A percentile compares a stretch with the other conserved stretches of the same genome.
These are phyloP conservation scores for Pseudozyma flocculosa DNA, from an alignment of 1,284 basidiomycete species.

Conservation along the genomic window DNA sequence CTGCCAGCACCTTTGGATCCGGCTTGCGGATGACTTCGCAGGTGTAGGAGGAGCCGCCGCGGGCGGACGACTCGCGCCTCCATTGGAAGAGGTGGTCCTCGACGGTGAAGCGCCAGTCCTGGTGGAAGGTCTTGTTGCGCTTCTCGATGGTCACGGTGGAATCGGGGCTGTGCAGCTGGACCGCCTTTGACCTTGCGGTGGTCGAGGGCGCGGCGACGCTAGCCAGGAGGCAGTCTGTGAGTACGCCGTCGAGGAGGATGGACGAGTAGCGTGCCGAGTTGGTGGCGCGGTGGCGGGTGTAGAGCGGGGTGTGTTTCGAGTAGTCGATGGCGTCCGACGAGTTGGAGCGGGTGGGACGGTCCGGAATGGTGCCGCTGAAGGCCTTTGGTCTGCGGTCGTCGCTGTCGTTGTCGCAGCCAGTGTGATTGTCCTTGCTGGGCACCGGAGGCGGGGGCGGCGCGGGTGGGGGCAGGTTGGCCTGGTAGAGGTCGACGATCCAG, in stretches of 20 bases:
- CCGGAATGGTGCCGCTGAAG: slow-evolving; percentile 26
- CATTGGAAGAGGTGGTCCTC: slow-evolving; percentile 63
- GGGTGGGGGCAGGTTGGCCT: slow-evolving; percentile 2
- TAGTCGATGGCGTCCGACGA: slow-evolving; percentile 20
- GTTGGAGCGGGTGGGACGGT: slow-evolving; percentile 13
- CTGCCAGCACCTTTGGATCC: slow-evolving; percentile 78
- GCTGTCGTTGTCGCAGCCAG: no score
- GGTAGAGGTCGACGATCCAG: slow-evolving; percentile 34
- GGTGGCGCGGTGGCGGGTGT: slow-evolving; percentile 33
- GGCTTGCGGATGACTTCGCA: slow-evolving; percentile 74
- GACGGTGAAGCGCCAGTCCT: slow-evolving; percentile 73
- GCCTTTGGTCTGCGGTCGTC: slow-evolving; percentile 4
- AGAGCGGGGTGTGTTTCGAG: slow-evolving; percentile 20
- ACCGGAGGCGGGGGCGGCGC: slow-evolving; percentile 8
- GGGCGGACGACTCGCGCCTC: slow-evolving; percentile 54
- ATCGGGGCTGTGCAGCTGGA: slow-evolving; percentile 75
- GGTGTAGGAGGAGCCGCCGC: slow-evolving; percentile 9
- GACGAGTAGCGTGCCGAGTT: slow-evolving; percentile 26
- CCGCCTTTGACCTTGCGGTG: slow-evolving; percentile 67
- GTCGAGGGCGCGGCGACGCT: slow-evolving; percentile 21
- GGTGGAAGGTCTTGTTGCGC: slow-evolving; percentile 70
- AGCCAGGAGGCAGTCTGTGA: slow-evolving; percentile 21
- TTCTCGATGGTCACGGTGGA: slow-evolving; percentile 68
- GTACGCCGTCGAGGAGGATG: slow-evolving; percentile 32
- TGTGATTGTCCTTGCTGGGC: slow-evolving; percentile 11